Percentiles rank a stretch among this genome's conserved stretches.
Evolutionary conservation across 345 rosid genomes (phyloP).

Genomic region (Salix brachista): DNA sequence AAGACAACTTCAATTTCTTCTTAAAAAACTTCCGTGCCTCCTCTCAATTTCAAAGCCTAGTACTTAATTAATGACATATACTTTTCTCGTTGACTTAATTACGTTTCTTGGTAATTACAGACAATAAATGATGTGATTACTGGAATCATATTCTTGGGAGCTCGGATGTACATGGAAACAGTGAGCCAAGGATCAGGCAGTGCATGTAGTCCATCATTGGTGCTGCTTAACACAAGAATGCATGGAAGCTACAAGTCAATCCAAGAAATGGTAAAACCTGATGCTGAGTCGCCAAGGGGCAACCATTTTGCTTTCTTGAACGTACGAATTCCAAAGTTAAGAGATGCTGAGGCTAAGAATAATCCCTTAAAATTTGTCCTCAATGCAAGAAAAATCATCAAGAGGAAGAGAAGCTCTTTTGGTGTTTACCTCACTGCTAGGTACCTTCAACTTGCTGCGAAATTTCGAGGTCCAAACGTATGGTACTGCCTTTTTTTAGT

Average conservation of each 20-base stretch:
- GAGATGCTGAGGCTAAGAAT: not conserved
- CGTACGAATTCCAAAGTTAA: slow-evolving; percentile 21
- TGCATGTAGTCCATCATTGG: slow-evolving; percentile 34
- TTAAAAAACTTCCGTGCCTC: not conserved
- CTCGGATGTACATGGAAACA: slow-evolving; percentile 41
- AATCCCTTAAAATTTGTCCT: slow-evolving; percentile 37
- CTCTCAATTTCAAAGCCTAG: not conserved
- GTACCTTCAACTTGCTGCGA: slow-evolving; percentile 23
- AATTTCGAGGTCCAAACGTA: slow-evolving; percentile 38
- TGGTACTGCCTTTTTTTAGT: not conserved
- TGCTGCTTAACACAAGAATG: slow-evolving; percentile 44
- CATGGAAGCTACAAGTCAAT: slow-evolving; percentile 40
- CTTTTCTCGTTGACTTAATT: not conserved
- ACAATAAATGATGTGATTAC: slow-evolving; percentile 48
- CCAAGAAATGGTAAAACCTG: slow-evolving; percentile 40
- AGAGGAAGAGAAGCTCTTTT: slow-evolving; percentile 27
- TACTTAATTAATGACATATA: not conserved
- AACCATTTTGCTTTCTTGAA: not conserved
- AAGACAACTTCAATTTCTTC: not conserved
- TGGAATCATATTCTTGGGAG: slow-evolving; percentile 44
- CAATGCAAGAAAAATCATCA: slow-evolving; percentile 29
- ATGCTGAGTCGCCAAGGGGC: slow-evolving; percentile 39
- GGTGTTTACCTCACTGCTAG: slow-evolving; percentile 25
- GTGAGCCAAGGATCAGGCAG: slow-evolving; percentile 13
- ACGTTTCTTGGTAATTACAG: slow-evolving; percentile 13